Evolutionary conservation across 192 early-diverging fungal species (phyloP).

Genomic region (Gaertneriomyces semiglobifer): DNA sequence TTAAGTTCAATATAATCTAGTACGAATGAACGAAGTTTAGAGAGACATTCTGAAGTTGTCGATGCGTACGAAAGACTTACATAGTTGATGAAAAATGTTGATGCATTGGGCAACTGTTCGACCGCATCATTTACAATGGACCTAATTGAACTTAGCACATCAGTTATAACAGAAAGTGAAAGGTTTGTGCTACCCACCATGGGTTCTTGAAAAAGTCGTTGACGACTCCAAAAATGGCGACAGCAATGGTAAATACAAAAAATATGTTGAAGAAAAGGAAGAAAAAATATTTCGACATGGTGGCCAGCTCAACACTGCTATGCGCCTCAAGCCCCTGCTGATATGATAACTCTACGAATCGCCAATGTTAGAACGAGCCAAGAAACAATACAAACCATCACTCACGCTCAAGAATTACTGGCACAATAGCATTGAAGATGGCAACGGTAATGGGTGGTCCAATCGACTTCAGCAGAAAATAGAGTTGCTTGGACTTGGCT

Average conservation of each 20-base stretch:
- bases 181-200: too few species aligned
- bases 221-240: constrained; percentile 20
- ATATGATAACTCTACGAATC: constrained; percentile 25
- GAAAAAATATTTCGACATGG: constrained; percentile 45
- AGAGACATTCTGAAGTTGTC: background rate
- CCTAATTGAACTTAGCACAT: background rate
- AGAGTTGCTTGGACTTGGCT: constrained; percentile 16
- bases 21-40: background rate
- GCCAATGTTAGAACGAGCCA: background rate
- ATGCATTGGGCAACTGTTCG: constrained; percentile 33
- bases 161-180: too few species aligned
- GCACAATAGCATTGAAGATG: constrained; percentile 33
- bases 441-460: constrained; percentile 38
- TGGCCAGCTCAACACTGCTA: constrained; percentile 35
- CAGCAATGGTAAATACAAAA: constrained; percentile 45
- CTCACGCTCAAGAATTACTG: constrained; percentile 47
- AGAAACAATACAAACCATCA: background rate
- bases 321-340: constrained; percentile 35
- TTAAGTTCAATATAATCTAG: constrained; percentile 41
- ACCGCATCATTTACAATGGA: constrained; percentile 35
- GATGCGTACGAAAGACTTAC: constrained; percentile 8
- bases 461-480: constrained; percentile 33
- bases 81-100: constrained; percentile 53
- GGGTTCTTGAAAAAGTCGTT: constrained; percentile 37
- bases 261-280: constrained; percentile 55